Conservation (phyloP, 441 rosid species). For the Mallotus japonicus region DNA sequence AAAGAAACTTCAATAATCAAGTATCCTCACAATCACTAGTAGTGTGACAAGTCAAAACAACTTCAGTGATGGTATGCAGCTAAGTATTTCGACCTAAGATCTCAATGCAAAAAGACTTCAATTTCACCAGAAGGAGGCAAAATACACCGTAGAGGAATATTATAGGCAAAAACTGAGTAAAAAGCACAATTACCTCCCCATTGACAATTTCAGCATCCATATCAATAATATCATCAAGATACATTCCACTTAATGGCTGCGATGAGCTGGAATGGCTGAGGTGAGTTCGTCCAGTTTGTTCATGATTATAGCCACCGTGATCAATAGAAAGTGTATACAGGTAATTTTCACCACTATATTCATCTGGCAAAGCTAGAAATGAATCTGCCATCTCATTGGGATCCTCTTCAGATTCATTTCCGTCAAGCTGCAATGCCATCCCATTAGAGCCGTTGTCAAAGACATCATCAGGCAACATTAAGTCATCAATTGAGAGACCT, state of each 20-base stretch:
- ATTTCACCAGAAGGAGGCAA: not conserved
- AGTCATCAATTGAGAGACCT: conserved; percentile 7
- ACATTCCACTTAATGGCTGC: not conserved
- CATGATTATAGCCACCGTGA: not conserved
- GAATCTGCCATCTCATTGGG: conserved; percentile 5
- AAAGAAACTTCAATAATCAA: not conserved
- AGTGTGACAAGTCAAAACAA: not conserved
- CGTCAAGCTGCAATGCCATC: not conserved
- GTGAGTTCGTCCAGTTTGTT: not conserved
- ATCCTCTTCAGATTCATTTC: not conserved
- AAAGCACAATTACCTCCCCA: conserved; percentile 1
- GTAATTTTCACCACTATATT: not conserved
- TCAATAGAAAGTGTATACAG: not conserved
- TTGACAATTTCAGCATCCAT: not conserved
- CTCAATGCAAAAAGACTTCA: not conserved
- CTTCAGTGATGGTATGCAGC: not conserved
- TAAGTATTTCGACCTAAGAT: not conserved
- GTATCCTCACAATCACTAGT: not conserved
- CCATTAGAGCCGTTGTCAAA: not conserved
- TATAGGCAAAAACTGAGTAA: not conserved
- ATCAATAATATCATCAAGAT: not conserved
- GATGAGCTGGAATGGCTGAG: not conserved
- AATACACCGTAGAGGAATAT: not conserved
- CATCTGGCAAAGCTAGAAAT: not conserved
- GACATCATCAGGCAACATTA: not conserved